Base-by-base conservation (phyloP, 1,139 yeast species). In the Keqinozyma sinolaborantium region DNA sequence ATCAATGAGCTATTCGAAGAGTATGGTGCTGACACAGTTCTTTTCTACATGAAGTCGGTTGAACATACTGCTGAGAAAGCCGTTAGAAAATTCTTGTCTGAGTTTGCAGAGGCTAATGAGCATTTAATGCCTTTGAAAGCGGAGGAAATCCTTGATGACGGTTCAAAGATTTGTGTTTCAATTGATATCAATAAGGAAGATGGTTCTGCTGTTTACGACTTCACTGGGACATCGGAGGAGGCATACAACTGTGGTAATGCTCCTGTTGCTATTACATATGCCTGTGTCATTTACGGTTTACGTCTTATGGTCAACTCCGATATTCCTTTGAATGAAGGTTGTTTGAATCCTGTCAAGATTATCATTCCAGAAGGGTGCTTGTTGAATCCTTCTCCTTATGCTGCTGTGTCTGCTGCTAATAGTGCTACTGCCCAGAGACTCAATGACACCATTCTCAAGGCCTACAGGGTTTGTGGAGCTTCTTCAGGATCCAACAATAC, bases 91-190 rank as follows among this genome's bases (percentile, higher is more conserved):
- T 58, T 68, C 32, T 55, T 77, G 34, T 60, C 56, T 34, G 41
- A 47, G 3, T 42, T 42, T 28, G 65, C 68, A 10, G 53, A 56
- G 23, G 42, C 47, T 20, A 48, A 53, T 37, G 51, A 40, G 27
- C 56, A 50, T 3, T 51, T 58, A 21, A 46, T 56, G 11, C 53
- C 59, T 8, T 51, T 79, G 16, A 40, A 41, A 11, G 77, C 82
- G 12, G 55, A 48, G 14, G 85, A 79, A 41, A 66, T 51, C 36
- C 64, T 79, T 59, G 85, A 79, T 47, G 83, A 79, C 45, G 85
- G 85, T 3, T 69, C 82, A 2, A 58, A 60, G 12, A 70, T 79
- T 28, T 41, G 55, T 14, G 60, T 78, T 11, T 44, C 52, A 10
- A 64, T 79, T 32, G 62, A 62, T 9, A 60, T 76, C 25, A 56